These are phyloP conservation scores for Artemisia annua DNA, from an alignment of 129 eudicot genomes.

Conservation along the genomic window DNA sequence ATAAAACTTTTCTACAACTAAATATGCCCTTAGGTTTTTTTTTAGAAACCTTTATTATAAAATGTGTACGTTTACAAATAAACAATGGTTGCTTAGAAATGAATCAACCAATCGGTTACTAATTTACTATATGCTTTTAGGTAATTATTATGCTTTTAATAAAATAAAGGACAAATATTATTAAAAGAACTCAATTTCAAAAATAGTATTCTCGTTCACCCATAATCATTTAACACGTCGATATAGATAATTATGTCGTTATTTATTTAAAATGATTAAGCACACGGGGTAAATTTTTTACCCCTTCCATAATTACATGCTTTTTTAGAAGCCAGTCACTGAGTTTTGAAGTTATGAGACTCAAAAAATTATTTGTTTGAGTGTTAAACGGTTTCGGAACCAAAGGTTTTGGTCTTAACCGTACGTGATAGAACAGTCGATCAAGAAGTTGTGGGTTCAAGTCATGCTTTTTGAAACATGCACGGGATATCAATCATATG, in stretches of 20 bases:
- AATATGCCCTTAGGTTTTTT: too few species aligned
- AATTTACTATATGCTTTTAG: not conserved
- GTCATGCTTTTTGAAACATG: too few species aligned
- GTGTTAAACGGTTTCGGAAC: too few species aligned
- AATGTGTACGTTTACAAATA: too few species aligned
- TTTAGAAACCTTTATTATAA: too few species aligned
- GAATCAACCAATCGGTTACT: not conserved
- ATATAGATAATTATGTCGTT: not conserved
- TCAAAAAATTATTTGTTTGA: too few species aligned
- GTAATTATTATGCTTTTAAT: slow-evolving; percentile 20
- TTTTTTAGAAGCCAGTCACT: not conserved
- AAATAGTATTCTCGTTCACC: not conserved
- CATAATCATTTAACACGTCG: slow-evolving; percentile 15
- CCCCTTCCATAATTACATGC: slow-evolving; percentile 17
- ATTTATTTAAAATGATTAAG: not conserved
- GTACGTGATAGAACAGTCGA: too few species aligned
- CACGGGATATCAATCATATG: too few species aligned
- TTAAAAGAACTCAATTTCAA: not conserved
- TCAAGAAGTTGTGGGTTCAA: too few species aligned
- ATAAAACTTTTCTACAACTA: too few species aligned
- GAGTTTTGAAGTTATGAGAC: too few species aligned
- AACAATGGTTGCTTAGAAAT: slow-evolving; percentile 11
- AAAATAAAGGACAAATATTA: not conserved
- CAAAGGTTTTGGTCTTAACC: too few species aligned
- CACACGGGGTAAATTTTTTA: slow-evolving; percentile 23